Base-by-base conservation (phyloP, 1,139 yeast genomes). In the Meyerozyma smithsonii region DNA sequence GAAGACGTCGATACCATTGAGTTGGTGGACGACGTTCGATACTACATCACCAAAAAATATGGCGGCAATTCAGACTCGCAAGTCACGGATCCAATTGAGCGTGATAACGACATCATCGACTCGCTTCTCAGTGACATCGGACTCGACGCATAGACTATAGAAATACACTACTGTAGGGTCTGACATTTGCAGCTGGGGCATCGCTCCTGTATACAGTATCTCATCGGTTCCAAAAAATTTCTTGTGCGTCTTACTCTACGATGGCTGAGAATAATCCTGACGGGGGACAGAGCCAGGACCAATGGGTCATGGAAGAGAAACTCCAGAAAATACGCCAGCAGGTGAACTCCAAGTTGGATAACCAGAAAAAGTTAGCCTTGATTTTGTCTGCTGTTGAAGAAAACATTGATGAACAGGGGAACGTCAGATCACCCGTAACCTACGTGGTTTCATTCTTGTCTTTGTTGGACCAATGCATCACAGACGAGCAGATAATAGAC, bases 381-480 rank as follows among this genome's bases (percentile, higher is more conserved):
- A 83, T 90, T 45, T 72, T 92, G 39, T 75, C 84, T 15, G 96
- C 97, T 3, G 92, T 92, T 36, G 98, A 92, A 59, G 96, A 88
- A 51, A 87, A 86, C 50, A 73, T 92, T 39, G 74, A 74, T 38
- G 90, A 84, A 48, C 90, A 85, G 55, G 73, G 78, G 39, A 78
- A 80, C 44, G 74, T 64, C 59, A 54, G 72, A 62, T 58, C 80
- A 1, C 76, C 86, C 25, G 82, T 85, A 12, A 84, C 90, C 3
- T 92, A 92, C 60, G 82, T 89, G 54, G 82, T 89, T 12, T 85
- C 97, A 0, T 84, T 92, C 50, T 66, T 90, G 46, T 77, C 96
- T 2, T 67, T 92, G 33, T 67, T 92, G 44, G 95, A 87, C 46
- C 95, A 88, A 58, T 74, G 89, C 30, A 74, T 86, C 38, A 55